A percentile compares a stretch with the other conserved stretches of the same genome.
Conservation (phyloP, 2,329 filamentous ascomycete species). For the Helotiales sp. region DNA sequence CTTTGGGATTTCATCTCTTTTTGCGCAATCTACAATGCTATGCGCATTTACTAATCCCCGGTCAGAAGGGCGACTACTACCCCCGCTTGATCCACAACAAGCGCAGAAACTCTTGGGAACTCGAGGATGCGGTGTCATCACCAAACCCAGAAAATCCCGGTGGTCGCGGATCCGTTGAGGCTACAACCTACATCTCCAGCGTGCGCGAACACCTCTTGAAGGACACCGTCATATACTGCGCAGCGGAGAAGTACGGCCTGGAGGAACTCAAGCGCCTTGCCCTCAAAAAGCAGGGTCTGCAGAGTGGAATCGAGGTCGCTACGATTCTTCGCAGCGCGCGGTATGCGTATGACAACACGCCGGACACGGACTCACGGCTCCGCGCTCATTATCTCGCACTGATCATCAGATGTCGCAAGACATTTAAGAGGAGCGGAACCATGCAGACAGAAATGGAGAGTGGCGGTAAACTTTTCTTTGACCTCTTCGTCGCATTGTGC, state of each 20-base stretch:
- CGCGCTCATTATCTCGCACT: conserved; percentile 96
- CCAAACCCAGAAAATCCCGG: conserved; percentile 60
- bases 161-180: conserved; percentile 69
- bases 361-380: conserved; percentile 88
- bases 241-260: conserved; percentile 87
- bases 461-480: conserved; percentile 92
- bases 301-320: conserved; percentile 88
- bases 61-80: conserved; percentile 54
- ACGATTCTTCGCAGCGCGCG: conserved; percentile 91
- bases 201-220: conserved; percentile 79
- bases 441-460: conserved; percentile 99
- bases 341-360: conserved; percentile 95
- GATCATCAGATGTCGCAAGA: conserved; percentile 96
- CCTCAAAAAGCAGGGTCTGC: conserved; percentile 89
- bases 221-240: conserved; percentile 94
- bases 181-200: conserved; percentile 78
- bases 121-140: conserved; percentile 72
- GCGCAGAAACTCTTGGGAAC: conserved; percentile 84
- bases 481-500: conserved; percentile 97
- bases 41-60: conserved; percentile 14
- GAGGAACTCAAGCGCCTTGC: conserved; percentile 91
- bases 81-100: conserved; percentile 87
- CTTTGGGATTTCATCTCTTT: neutral
- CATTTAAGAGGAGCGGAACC: conserved; percentile 96
- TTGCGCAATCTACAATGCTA: too few species aligned